Evolutionary conservation across 225 moss, liverwort and hornwort genomes (phyloP).

Genomic region (Bryum argenteum): DNA sequence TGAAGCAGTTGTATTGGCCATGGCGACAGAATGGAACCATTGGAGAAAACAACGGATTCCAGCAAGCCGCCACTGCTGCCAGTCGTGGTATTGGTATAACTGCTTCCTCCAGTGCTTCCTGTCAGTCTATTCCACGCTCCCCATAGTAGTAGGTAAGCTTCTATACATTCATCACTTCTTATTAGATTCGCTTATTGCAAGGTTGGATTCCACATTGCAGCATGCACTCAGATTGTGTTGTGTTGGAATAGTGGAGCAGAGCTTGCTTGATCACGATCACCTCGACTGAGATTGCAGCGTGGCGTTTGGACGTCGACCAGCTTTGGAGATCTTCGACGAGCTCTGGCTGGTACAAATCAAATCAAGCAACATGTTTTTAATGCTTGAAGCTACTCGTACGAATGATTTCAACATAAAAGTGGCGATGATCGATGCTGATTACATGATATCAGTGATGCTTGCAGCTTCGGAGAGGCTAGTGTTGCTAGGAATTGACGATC

Average conservation of each 20-base stretch:
- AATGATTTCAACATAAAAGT: background rate
- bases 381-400: background rate
- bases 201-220: too few species aligned
- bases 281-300: conserved; percentile 76
- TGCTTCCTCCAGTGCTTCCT: conserved; percentile 47
- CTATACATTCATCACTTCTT: background rate
- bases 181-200: too few species aligned
- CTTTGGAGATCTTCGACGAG: conserved; percentile 82
- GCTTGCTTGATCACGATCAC: conserved; percentile 76
- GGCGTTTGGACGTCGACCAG: conserved; percentile 84
- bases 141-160: conserved; percentile 44
- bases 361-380: background rate
- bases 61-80: conserved; percentile 88
- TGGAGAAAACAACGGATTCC: conserved; percentile 76
- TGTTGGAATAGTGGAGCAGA: conserved; percentile 68
- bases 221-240: conserved; percentile 7
- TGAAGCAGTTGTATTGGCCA: conserved; percentile 81
- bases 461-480: conserved; percentile 94
- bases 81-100: conserved; percentile 71
- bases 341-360: conserved; percentile 66
- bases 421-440: background rate
- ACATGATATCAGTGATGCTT: conserved; percentile 5
- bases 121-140: conserved; percentile 55
- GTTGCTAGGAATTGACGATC: conserved; percentile 65
- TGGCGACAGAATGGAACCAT: conserved; percentile 80